Conservation (phyloP, 2,329 filamentous ascomycete genomes). For the Aspergillus sp. region DNA sequence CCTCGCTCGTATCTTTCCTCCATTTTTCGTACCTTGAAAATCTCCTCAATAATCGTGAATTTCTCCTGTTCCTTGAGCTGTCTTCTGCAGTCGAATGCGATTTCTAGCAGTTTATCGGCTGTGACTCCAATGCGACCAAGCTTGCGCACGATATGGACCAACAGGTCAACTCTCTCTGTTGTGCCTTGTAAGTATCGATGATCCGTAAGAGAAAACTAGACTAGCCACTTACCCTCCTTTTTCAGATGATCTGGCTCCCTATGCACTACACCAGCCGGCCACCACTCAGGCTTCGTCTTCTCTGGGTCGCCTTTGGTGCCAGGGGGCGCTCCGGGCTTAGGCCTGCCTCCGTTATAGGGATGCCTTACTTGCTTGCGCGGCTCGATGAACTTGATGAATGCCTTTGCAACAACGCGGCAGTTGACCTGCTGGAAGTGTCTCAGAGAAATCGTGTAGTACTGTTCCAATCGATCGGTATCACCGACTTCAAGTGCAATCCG, state of each 20-base stretch:
- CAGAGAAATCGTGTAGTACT: constrained; percentile 46
- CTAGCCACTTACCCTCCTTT: constrained; percentile 44
- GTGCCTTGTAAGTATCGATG: not conserved
- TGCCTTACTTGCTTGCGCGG: constrained; percentile 51
- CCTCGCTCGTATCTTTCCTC: constrained; percentile 45
- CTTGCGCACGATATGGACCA: constrained; percentile 45
- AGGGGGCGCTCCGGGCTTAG: constrained; percentile 35
- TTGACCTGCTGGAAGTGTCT: constrained; percentile 49
- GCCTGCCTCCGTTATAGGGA: constrained; percentile 51
- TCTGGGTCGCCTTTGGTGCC: constrained; percentile 45
- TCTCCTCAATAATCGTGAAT: constrained; percentile 43
- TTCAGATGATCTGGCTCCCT: constrained; percentile 52
- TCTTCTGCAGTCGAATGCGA: constrained; percentile 43
- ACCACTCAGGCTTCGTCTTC: constrained; percentile 49
- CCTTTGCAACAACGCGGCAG: constrained; percentile 48
- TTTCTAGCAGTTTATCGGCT: constrained; percentile 42
- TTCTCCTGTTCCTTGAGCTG: constrained; percentile 39
- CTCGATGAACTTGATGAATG: constrained; percentile 50
- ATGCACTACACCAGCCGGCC: constrained; percentile 48
- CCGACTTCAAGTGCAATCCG: constrained; percentile 41
- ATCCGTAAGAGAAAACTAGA: not conserved
- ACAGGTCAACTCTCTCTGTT: constrained; percentile 39
- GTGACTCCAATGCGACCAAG: constrained; percentile 39
- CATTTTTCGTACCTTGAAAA: constrained; percentile 42
- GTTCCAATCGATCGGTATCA: constrained; percentile 38